Conservation (phyloP, 495 filamentous ascomycete genomes). For the Aspergillus wentii region DNA sequence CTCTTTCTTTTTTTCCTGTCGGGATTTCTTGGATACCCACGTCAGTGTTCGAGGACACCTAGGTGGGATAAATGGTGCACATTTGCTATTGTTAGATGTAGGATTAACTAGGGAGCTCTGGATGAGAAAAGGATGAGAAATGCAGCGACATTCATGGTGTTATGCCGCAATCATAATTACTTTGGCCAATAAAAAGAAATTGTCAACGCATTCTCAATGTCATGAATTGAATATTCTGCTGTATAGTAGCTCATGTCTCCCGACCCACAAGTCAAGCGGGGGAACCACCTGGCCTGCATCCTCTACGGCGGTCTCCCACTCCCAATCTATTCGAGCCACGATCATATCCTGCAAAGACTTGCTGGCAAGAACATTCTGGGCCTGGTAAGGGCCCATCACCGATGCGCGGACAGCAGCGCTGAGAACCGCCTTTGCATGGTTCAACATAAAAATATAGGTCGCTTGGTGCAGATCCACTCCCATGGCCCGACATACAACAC, state of each 20-base stretch:
- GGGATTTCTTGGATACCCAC: constrained; percentile 34
- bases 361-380: constrained; percentile 75
- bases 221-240: constrained; percentile 91
- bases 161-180: constrained; percentile 5
- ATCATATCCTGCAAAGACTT: constrained; percentile 57
- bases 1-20: constrained; percentile 7
- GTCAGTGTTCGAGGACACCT: constrained; percentile 17
- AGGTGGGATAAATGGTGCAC: constrained; percentile 11
- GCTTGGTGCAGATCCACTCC: constrained; percentile 59
- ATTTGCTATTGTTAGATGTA: constrained; percentile 22
- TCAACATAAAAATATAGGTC: constrained; percentile 80
- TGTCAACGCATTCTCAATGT: constrained; percentile 7
- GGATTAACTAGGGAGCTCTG: constrained; percentile 25
- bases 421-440: constrained; percentile 82
- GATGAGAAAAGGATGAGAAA: constrained; percentile 14
- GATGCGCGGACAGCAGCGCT: constrained; percentile 86
- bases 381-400: constrained; percentile 89
- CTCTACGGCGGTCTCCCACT: constrained; percentile 57
- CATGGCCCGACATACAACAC: constrained; percentile 60
- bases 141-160: constrained; percentile 12
- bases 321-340: constrained; percentile 52
- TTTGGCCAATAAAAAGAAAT: background rate
- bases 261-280: constrained; percentile 88
- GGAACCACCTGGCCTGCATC: constrained; percentile 85
- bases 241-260: constrained; percentile 91